Evolutionary conservation across 345 rosid genomes (phyloP).

Genomic region (Cardamine occulta): DNA sequence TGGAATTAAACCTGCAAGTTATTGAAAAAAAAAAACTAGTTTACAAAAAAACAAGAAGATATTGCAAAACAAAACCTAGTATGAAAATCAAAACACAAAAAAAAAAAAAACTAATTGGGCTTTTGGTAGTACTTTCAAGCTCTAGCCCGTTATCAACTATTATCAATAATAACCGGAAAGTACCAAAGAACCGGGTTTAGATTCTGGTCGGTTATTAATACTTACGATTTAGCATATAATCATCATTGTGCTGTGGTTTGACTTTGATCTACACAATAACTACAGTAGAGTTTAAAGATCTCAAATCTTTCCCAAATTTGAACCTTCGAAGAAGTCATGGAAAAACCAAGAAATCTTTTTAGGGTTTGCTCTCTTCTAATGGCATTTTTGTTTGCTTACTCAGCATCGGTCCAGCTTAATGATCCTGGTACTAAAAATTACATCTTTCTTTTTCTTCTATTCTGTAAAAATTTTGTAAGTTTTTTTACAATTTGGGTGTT

Average conservation of each 20-base stretch:
- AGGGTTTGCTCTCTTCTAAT: constrained; percentile 56
- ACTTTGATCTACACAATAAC: not conserved
- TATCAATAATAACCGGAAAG: constrained; percentile 17
- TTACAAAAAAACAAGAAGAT: not conserved
- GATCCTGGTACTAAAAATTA: constrained; percentile 60
- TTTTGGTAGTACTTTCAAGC: not conserved
- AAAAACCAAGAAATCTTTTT: constrained; percentile 43
- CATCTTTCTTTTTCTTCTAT: not conserved
- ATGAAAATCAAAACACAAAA: not conserved
- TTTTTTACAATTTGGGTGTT: not conserved
- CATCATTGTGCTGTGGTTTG: not conserved
- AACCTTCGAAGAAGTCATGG: constrained; percentile 38
- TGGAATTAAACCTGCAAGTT: not conserved
- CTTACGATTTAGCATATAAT: not conserved
- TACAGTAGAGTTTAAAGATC: constrained; percentile 13
- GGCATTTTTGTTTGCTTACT: constrained; percentile 72
- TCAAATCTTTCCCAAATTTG: not conserved
- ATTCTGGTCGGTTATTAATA: constrained; percentile 2
- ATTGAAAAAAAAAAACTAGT: not conserved
- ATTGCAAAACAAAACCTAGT: not conserved
- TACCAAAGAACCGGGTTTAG: constrained; percentile 7
- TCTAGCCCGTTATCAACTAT: not conserved
- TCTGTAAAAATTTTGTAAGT: not conserved
- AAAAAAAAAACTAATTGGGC: constrained; percentile 2
- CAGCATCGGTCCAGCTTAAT: constrained; percentile 82